Base-by-base conservation (phyloP, 2,329 filamentous ascomycete species). In the Colletotrichum sp. region DNA sequence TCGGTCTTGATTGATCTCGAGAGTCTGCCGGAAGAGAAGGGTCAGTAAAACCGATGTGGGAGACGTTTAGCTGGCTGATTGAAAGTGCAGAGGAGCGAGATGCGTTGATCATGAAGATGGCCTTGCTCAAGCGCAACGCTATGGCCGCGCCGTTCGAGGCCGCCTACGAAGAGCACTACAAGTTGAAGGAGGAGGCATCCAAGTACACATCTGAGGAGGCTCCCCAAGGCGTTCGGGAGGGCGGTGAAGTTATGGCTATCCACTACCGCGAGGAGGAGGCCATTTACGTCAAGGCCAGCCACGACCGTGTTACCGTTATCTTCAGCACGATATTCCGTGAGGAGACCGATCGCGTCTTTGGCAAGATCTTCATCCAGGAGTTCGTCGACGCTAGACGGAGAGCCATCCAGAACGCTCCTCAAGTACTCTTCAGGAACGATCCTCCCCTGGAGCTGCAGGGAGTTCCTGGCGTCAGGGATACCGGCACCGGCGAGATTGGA, bases 121-220 rank as follows among this genome's bases (percentile, higher is more conserved):
- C 96, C 76, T 89, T 99, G 79, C 87, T 99, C 81, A 99, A 99
- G 90, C 96, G 98, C 82, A 99, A 99, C 85, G 96, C 95, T 80
- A 99, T 99, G 97, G 98, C 97, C 77, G 96, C 97, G 66, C 97
- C 98, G 1, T 99, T 99, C 85, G 97, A 99, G 88, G 94, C 96
- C 83, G 97, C 98, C 26, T 99, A 99, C 84, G 92, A 98, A 81
- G 96, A 98, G 85, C 95, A 98, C 86, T 94, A 96, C 82, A 91
- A 93, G 78, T 87, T 99, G 78, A 93, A 94, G 80, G 95, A 98
- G 82, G 95, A 96, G 81, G 96, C 97, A 8, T 95, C 95, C 62
- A 95, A 96, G 83, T 99, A 97, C 84, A 98, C 95, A 49, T 95
- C 95, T 4, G 97, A 99, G 86, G 95, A 96, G 77, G 97, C 98